Percentiles rank a stretch among this genome's conserved stretches.
These are phyloP conservation scores for Solanum phureja DNA, from an alignment of 257 asterid species.

Conservation along the genomic window DNA sequence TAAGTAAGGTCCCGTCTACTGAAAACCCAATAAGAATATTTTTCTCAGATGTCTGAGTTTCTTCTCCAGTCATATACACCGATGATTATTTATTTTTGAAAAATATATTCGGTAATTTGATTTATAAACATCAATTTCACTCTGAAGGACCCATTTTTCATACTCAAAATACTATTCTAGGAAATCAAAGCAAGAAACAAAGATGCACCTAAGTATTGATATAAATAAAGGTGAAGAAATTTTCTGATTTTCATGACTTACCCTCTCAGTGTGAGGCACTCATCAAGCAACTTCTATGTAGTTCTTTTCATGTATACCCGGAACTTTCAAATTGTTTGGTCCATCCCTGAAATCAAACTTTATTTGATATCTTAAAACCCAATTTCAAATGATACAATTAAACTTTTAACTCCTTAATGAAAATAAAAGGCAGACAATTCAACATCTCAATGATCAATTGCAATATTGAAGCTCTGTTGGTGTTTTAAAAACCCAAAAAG, in stretches of 20 bases:
- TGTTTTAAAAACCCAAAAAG: background rate
- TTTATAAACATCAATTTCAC: background rate
- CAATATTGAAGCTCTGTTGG: background rate
- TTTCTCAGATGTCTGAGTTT: background rate
- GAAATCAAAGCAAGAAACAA: background rate
- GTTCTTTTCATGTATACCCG: background rate
- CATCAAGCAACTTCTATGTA: background rate
- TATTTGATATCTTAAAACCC: background rate
- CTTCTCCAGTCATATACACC: background rate
- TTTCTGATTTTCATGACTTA: background rate
- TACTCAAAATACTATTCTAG: background rate
- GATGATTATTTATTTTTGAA: background rate
- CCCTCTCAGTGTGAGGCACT: background rate
- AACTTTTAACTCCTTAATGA: background rate
- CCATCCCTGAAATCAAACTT: background rate
- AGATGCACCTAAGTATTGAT: background rate
- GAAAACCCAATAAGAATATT: background rate
- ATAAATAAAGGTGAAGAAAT: background rate
- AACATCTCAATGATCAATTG: background rate
- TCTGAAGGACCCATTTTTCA: background rate
- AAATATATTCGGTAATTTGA: background rate
- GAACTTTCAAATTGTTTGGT: background rate
- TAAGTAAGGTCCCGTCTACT: background rate
- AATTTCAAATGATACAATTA: no score
- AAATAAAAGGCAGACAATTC: background rate